Conservation (phyloP, 2,329 filamentous ascomycete species). For the Cladophialophora exuberans region DNA sequence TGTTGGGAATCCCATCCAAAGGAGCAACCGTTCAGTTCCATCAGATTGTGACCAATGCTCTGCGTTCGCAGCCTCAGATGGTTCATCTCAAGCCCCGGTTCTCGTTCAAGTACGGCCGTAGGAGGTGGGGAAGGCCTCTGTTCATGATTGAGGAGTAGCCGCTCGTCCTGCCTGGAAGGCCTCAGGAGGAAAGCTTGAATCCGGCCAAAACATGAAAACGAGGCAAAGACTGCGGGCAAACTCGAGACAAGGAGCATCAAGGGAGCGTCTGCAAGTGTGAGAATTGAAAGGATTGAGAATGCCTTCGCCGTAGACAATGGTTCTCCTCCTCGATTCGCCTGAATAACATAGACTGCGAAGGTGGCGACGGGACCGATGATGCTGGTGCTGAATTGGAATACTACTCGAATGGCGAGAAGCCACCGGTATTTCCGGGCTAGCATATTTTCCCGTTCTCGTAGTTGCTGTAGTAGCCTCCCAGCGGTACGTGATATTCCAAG, state of each 20-base stretch:
- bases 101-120: background rate
- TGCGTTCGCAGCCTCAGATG: too few relatives aligned
- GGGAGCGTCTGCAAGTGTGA: background rate
- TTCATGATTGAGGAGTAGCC: background rate
- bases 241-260: background rate
- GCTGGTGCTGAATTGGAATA: background rate
- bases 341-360: background rate
- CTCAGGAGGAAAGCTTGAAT: background rate
- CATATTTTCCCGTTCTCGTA: background rate
- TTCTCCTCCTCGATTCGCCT: background rate
- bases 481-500: background rate
- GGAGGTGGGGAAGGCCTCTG: background rate
- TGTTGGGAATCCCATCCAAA: background rate
- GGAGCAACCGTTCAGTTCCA: background rate
- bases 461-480: background rate
- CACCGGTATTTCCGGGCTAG: background rate
- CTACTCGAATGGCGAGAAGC: background rate
- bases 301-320: background rate
- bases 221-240: background rate
- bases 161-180: background rate
- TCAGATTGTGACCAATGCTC: background rate
- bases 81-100: too few relatives aligned
- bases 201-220: background rate
- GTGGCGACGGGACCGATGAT: background rate
- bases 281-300: background rate